These are phyloP conservation scores for Talaromyces islandicus DNA, from an alignment of 2,329 filamentous ascomycete species.

Conservation along the genomic window DNA sequence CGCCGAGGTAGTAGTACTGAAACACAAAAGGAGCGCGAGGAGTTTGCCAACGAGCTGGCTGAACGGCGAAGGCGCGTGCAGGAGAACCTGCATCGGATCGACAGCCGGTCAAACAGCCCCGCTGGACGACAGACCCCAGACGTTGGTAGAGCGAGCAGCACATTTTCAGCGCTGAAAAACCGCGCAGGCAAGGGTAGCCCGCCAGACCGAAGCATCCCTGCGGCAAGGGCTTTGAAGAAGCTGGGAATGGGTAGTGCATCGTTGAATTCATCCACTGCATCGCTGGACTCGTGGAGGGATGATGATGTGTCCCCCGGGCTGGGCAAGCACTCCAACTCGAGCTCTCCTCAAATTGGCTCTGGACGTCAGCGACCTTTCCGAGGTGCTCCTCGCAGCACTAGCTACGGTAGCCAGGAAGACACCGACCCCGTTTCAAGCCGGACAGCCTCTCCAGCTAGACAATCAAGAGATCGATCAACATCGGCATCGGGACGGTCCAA, in stretches of 20 bases:
- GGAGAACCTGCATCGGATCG: constrained; percentile 41
- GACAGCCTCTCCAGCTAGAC: constrained; percentile 31
- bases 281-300: constrained; percentile 32
- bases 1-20: constrained; percentile 41
- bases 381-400: constrained; percentile 14
- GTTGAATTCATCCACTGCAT: constrained; percentile 29
- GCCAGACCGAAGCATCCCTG: constrained; percentile 21
- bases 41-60: constrained; percentile 44
- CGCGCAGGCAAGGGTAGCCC: constrained; percentile 32
- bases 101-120: constrained; percentile 41
- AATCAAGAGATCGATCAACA: constrained; percentile 48
- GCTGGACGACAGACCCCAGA: constrained; percentile 30
- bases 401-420: constrained; percentile 25
- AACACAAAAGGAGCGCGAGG: constrained; percentile 43
- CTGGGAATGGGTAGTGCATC: constrained; percentile 27
- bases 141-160: constrained; percentile 31
- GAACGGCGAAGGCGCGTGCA: constrained; percentile 43
- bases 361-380: constrained; percentile 7
- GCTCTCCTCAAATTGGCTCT: constrained; percentile 29
- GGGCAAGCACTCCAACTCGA: constrained; percentile 31
- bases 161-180: constrained; percentile 40
- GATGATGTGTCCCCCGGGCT: constrained; percentile 28
- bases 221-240: constrained; percentile 33
- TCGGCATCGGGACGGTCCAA: constrained; percentile 51
- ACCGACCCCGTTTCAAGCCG: constrained; percentile 31